These are phyloP conservation scores for Histomonas meleagridis DNA, from an alignment of 208 protist genomes.

Conservation along the genomic window DNA sequence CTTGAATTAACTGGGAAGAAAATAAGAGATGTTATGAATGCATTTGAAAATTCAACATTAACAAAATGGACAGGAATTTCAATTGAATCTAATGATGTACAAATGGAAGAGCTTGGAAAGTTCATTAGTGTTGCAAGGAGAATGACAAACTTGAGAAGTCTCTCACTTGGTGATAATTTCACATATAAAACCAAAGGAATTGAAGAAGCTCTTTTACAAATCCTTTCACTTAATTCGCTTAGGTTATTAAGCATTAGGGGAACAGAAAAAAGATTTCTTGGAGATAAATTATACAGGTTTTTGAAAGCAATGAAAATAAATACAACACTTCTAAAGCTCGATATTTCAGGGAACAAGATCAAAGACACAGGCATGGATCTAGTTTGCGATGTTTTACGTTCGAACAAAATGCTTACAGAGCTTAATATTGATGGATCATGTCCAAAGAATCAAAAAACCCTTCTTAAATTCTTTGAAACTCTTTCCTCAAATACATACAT, in stretches of 20 bases:
- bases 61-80: not conserved
- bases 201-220: too few relatives aligned
- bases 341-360: not conserved
- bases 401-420: not conserved
- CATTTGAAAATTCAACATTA: not conserved
- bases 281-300: too few relatives aligned
- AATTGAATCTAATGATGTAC: not conserved
- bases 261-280: too few relatives aligned
- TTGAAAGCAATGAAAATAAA: not conserved
- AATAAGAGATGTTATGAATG: not conserved
- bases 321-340: not conserved
- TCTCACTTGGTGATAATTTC: not conserved
- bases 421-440: not conserved
- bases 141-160: not conserved
- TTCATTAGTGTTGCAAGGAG: not conserved
- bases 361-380: not conserved
- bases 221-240: too few relatives aligned
- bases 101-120: not conserved
- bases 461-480: not conserved
- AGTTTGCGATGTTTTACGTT: not conserved
- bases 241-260: too few relatives aligned
- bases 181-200: too few relatives aligned
- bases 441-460: not conserved
- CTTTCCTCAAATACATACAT: not conserved
- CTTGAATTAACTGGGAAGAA: not conserved